Percentiles rank a stretch among this genome's conserved stretches.
Evolutionary conservation across 176 grass and related monocot genomes (phyloP).

Genomic region (Lolium rigidum): DNA sequence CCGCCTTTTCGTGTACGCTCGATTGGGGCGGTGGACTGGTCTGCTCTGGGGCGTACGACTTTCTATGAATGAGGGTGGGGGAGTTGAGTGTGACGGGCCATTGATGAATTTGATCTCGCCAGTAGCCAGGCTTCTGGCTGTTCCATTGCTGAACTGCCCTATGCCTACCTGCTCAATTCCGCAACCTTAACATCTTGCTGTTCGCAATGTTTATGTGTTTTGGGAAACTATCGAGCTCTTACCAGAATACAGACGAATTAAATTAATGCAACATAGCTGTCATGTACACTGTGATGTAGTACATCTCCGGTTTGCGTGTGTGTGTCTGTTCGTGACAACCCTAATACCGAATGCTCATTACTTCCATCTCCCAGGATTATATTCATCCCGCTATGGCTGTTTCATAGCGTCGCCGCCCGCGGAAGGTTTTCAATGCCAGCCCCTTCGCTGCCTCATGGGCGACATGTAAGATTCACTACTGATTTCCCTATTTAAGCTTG

Average conservation of each 20-base stretch:
- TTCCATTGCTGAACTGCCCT: not conserved
- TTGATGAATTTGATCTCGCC: not conserved
- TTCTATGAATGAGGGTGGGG: not conserved
- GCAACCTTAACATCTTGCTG: not conserved
- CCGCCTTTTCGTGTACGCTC: not conserved
- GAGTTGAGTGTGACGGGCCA: not conserved
- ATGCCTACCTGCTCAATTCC: not conserved
- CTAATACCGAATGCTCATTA: constrained; percentile 21
- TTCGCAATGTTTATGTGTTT: not conserved
- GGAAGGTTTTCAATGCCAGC: constrained; percentile 98
- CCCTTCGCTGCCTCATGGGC: constrained; percentile 89
- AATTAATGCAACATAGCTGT: not conserved
- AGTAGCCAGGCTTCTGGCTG: not conserved
- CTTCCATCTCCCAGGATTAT: constrained; percentile 63
- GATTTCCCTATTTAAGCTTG: not conserved
- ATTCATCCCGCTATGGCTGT: constrained; percentile 93
- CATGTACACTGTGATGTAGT: not conserved
- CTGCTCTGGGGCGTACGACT: not conserved
- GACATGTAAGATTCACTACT: constrained; percentile 63
- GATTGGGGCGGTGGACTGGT: constrained; percentile 10
- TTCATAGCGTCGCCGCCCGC: constrained; percentile 75
- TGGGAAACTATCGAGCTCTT: not conserved
- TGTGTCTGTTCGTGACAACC: not conserved
- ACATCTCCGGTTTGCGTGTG: not conserved
- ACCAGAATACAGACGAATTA: not conserved